Evolutionary conservation across 768 basidiomycete species (phyloP).

Genomic region (Boletus reticulatus): DNA sequence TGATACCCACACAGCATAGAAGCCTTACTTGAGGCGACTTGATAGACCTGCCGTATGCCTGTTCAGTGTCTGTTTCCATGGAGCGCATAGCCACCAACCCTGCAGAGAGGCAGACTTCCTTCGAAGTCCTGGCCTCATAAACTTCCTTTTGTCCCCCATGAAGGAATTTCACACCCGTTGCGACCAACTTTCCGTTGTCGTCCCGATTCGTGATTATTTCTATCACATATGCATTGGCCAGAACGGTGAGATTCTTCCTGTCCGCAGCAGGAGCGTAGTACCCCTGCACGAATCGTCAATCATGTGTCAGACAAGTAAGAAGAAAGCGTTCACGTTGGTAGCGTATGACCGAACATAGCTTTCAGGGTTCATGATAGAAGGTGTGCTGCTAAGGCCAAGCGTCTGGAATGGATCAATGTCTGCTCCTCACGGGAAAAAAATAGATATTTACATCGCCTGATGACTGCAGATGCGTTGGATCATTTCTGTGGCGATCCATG

Average conservation of each 20-base stretch:
- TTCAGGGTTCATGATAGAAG: background rate
- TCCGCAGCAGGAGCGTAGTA: background rate
- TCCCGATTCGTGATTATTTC: background rate
- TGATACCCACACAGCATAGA: background rate
- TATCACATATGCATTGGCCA: background rate
- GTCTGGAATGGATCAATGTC: background rate
- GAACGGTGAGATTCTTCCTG: background rate
- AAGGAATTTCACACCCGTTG: background rate
- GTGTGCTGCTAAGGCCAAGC: background rate
- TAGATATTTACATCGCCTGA: background rate
- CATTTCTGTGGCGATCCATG: background rate
- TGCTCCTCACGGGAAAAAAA: background rate
- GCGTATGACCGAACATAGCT: background rate
- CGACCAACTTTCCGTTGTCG: background rate
- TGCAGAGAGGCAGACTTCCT: constrained; percentile 1
- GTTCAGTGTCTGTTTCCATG: background rate
- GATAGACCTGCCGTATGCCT: background rate
- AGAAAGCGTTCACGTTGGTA: background rate
- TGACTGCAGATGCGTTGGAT: background rate
- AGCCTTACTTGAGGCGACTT: background rate
- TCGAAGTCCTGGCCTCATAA: background rate
- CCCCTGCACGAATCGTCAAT: background rate
- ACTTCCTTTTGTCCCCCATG: background rate
- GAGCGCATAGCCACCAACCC: background rate
- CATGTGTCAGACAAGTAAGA: background rate